A percentile compares a stretch with the other conserved stretches of the same genome.
Evolutionary conservation across 2,329 filamentous ascomycete genomes (phyloP).

Genomic region (Ophiostoma populinum): DNA sequence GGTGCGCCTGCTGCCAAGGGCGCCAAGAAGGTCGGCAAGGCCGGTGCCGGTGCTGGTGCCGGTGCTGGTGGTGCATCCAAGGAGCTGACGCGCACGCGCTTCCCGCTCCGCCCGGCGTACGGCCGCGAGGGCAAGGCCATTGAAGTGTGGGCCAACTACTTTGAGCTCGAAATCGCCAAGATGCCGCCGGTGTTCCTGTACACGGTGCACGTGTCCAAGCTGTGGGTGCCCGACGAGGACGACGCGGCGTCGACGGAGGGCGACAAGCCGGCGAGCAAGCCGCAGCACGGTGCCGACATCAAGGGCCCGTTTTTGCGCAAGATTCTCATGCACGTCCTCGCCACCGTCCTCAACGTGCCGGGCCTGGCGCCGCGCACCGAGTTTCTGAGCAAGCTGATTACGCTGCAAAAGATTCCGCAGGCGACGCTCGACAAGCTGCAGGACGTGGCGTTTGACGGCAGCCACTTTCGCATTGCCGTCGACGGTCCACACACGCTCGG

Average conservation of each 20-base stretch:
- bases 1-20: background rate
- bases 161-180: constrained; percentile 23
- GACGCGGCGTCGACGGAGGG: background rate
- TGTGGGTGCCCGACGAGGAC: constrained; percentile 9
- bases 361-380: constrained; percentile 14
- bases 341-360: constrained; percentile 20
- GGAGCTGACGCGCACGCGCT: too few relatives aligned
- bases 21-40: background rate
- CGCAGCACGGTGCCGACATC: constrained; percentile 2
- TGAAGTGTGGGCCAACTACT: constrained; percentile 38
- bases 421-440: constrained; percentile 4
- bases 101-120: constrained; percentile 33
- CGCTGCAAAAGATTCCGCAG: constrained; percentile 4
- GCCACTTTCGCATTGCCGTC: constrained; percentile 21
- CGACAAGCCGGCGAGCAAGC: constrained; percentile 8
- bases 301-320: constrained; percentile 9
- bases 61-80: background rate
- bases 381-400: constrained; percentile 11
- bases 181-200: constrained; percentile 26
- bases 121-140: constrained; percentile 25
- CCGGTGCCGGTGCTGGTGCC: too few relatives aligned
- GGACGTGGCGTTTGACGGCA: constrained; percentile 6
- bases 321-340: constrained; percentile 9
- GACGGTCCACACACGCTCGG: constrained; percentile 23
- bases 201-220: constrained; percentile 20